Conservation (phyloP, 1,284 basidiomycete genomes). For the Ganoderma meredithae region DNA sequence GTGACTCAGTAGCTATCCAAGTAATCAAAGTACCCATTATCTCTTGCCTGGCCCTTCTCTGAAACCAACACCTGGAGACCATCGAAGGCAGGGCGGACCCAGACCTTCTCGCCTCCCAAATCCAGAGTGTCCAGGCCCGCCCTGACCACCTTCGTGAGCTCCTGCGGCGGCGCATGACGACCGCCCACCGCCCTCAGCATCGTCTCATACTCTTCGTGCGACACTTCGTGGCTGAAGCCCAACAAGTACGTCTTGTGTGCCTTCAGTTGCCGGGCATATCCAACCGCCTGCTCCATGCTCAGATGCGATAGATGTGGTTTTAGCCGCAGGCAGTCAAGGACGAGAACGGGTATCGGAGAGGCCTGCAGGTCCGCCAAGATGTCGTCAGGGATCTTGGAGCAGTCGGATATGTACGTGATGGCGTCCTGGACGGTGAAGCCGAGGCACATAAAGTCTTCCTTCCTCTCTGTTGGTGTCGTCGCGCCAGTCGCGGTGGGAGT, state of each 20-base stretch:
- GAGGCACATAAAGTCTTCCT: conserved; percentile 61
- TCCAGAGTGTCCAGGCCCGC: conserved; percentile 54
- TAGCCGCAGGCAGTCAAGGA: conserved; percentile 77
- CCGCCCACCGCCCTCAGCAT: conserved; percentile 61
- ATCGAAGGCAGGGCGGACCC: conserved; percentile 77
- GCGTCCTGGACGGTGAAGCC: conserved; percentile 76
- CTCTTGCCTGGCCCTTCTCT: conserved; percentile 49
- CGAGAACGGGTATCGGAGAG: conserved; percentile 52
- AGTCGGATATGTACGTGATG: conserved; percentile 78
- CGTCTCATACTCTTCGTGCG: conserved; percentile 72
- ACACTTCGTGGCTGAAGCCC: conserved; percentile 75
- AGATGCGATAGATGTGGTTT: conserved; percentile 74
- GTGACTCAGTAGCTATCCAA: background rate
- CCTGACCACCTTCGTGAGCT: conserved; percentile 49
- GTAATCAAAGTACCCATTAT: conserved; percentile 51
- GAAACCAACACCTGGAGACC: conserved; percentile 62
- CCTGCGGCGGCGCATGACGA: conserved; percentile 37
- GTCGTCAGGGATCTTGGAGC: conserved; percentile 74
- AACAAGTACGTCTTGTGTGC: conserved; percentile 70
- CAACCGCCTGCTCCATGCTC: conserved; percentile 67
- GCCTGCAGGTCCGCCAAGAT: conserved; percentile 62
- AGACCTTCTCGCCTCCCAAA: conserved; percentile 52
- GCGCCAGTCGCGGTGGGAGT: conserved; percentile 31
- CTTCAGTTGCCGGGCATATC: conserved; percentile 58
- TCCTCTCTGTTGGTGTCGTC: conserved; percentile 23